These are phyloP conservation scores for Dittrichia graveolens DNA, from an alignment of 129 eudicot species.

Conservation along the genomic window DNA sequence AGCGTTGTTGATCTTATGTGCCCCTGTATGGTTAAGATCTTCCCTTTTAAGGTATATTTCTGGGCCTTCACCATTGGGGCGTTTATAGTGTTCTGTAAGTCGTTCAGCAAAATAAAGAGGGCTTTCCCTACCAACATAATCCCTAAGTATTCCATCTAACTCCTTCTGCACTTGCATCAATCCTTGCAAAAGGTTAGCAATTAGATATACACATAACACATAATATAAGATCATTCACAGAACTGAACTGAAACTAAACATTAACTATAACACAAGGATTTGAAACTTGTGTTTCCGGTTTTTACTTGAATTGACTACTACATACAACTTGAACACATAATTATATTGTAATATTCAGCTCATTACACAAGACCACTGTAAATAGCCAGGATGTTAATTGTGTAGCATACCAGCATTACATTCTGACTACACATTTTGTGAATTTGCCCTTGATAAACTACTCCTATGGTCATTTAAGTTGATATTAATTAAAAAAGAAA, in stretches of 20 bases:
- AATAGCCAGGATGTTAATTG: not conserved
- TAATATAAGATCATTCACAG: no score
- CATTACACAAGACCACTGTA: not conserved
- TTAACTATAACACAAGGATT: not conserved
- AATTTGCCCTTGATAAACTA: no score
- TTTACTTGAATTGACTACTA: no score
- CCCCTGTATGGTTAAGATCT: conserved; percentile 93
- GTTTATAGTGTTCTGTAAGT: conserved; percentile 84
- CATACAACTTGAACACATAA: no score
- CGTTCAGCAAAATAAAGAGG: conserved; percentile 93
- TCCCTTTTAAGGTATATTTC: conserved; percentile 82
- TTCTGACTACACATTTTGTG: no score
- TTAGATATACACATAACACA: not conserved
- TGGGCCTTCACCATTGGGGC: conserved; percentile 85
- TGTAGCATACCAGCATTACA: no score
- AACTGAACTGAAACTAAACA: no score
- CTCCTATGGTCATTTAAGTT: not conserved
- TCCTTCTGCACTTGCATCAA: conserved; percentile 63
- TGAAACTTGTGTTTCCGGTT: not conserved
- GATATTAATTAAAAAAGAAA: not conserved
- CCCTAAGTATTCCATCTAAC: conserved; percentile 65
- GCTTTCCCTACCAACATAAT: conserved; percentile 89
- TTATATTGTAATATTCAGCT: no score
- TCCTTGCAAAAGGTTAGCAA: not conserved
- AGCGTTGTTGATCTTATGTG: conserved; percentile 93